Conservation (phyloP, 768 basidiomycete species). For the Tubosaeta sp. region DNA sequence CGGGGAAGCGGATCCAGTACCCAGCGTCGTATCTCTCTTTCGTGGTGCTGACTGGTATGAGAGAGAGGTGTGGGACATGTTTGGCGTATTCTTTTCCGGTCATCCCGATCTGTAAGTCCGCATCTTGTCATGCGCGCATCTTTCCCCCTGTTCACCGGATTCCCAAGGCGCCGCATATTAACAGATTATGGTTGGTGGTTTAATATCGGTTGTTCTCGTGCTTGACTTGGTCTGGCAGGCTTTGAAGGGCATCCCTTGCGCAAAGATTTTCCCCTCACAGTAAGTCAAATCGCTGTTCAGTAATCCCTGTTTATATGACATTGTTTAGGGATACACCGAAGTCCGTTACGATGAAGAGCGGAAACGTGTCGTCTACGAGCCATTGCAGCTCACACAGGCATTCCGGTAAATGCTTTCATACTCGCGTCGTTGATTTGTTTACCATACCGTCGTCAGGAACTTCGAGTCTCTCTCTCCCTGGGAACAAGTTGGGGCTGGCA, state of each 20-base stretch:
- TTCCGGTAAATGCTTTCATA: constrained; percentile 63
- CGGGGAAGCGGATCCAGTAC: constrained; percentile 87
- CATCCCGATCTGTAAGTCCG: constrained; percentile 89
- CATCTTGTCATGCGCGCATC: not conserved
- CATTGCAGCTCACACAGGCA: constrained; percentile 94
- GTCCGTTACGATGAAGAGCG: constrained; percentile 96
- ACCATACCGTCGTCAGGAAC: constrained; percentile 51
- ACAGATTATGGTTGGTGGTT: constrained; percentile 83
- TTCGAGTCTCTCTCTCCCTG: constrained; percentile 92
- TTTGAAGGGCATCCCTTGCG: constrained; percentile 97
- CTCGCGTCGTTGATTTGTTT: not conserved
- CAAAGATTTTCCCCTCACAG: constrained; percentile 97
- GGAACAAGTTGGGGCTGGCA: constrained; percentile 85
- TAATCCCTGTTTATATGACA: not conserved
- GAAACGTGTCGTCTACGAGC: constrained; percentile 97
- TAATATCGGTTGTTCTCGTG: not conserved
- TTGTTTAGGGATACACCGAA: constrained; percentile 89
- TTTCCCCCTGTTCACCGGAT: constrained; percentile 10
- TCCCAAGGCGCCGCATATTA: constrained; percentile 81
- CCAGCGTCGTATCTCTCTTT: constrained; percentile 74
- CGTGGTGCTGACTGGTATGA: constrained; percentile 98
- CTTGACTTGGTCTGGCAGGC: constrained; percentile 39
- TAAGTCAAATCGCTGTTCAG: constrained; percentile 33
- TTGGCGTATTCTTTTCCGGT: constrained; percentile 90
- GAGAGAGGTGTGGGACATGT: constrained; percentile 97